A percentile compares a stretch with the other conserved stretches of the same genome.
phyloP scores from a whole-genome alignment of 2,329 filamentous ascomycete species.

The Rutstroemia sp. region DNA sequence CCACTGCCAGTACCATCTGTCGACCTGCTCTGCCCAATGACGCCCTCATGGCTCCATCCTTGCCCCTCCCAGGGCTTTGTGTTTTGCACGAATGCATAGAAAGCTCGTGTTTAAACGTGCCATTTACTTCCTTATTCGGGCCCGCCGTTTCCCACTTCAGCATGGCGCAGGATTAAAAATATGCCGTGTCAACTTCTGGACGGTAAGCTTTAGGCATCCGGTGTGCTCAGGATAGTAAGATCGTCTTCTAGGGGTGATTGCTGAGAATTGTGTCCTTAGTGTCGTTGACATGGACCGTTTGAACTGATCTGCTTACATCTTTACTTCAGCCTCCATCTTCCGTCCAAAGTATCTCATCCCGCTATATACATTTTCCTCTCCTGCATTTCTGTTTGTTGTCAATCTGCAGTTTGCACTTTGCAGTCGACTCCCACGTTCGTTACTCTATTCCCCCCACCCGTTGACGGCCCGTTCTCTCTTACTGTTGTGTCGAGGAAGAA shows the following conservation, averaged over 20 bases:
- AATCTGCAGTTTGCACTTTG: constrained; percentile 1
- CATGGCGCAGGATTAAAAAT: constrained; percentile 3
- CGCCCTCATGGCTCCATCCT: constrained; percentile 1
- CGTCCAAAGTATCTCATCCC: constrained; percentile 4
- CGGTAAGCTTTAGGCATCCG: constrained; percentile 7
- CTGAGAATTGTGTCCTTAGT: constrained; percentile 6
- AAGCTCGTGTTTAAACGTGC: not conserved
- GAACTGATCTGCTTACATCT: constrained; percentile 1
- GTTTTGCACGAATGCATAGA: not conserved
- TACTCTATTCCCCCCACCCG: not conserved
- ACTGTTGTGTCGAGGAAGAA: not conserved
- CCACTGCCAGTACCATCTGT: not conserved
- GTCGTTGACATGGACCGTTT: not conserved
- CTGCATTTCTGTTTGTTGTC: not conserved
- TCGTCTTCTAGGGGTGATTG: constrained; percentile 8
- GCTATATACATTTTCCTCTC: not conserved
- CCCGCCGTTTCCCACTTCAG: not conserved
- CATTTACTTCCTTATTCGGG: constrained; percentile 8
- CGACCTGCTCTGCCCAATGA: constrained; percentile 1
- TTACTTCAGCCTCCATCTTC: constrained; percentile 6
- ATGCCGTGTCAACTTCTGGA: constrained; percentile 5
- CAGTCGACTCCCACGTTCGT: constrained; percentile 10
- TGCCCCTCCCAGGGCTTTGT: constrained; percentile 4
- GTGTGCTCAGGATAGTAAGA: constrained; percentile 5
- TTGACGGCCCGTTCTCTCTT: not conserved